phyloP scores from a whole-genome alignment of 768 basidiomycete genomes.

The Phaffia australis region DNA sequence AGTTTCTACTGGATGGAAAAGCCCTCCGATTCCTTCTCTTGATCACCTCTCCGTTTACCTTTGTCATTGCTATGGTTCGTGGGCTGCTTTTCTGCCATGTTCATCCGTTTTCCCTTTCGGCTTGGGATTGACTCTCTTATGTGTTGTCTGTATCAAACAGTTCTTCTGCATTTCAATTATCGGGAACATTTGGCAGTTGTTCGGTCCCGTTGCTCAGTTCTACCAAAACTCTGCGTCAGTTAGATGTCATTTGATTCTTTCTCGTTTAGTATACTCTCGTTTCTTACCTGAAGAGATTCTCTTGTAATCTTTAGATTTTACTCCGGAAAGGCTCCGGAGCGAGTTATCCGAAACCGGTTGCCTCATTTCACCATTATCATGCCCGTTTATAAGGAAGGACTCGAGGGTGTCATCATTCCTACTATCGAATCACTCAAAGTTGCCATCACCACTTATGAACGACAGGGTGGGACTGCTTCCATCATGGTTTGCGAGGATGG shows the following conservation, averaged over 20 bases:
- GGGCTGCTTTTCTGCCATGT: background rate
- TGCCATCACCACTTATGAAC: conserved; percentile 77
- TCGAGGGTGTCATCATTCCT: conserved; percentile 30
- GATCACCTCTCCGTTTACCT: conserved; percentile 55
- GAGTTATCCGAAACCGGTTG: conserved; percentile 15
- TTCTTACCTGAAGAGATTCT: too few species aligned
- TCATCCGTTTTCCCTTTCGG: background rate
- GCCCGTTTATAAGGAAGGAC: conserved; percentile 32
- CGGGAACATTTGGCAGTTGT: conserved; percentile 36
- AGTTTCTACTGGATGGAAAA: conserved; percentile 56
- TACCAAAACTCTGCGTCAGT: conserved; percentile 34
- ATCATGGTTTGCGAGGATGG: conserved; percentile 81
- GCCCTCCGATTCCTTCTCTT: conserved; percentile 57
- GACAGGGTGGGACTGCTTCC: conserved; percentile 71
- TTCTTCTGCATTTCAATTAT: conserved; percentile 36
- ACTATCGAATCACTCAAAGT: conserved; percentile 54
- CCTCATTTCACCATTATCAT: conserved; percentile 27
- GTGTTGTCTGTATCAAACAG: conserved; percentile 10
- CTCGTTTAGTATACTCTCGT: too few species aligned
- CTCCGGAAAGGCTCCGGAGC: conserved; percentile 26
- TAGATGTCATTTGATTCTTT: too few species aligned
- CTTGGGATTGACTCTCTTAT: background rate
- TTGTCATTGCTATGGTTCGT: conserved; percentile 52
- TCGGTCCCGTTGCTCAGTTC: conserved; percentile 37
- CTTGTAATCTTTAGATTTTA: too few species aligned